Conservation (phyloP, 73 alveolate genomes). For the Uronychia binucleata region DNA sequence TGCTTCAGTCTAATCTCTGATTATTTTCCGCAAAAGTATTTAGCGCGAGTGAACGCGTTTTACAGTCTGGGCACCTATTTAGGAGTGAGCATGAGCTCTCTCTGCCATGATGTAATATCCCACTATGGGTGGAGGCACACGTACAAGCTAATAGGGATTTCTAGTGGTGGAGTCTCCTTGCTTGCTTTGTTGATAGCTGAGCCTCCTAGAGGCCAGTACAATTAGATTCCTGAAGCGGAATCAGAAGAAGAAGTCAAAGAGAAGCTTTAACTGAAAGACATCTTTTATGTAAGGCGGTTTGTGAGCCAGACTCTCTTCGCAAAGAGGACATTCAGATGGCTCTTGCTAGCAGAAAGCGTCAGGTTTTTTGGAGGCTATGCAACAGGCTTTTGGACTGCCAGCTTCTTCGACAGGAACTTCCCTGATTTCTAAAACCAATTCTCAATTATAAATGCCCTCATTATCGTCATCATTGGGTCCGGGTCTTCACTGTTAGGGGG, state of each 20-base stretch:
- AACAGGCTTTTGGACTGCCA: constrained; percentile 14
- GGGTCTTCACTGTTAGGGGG: constrained; percentile 23
- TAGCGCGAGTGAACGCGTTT: not conserved
- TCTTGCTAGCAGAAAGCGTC: not conserved
- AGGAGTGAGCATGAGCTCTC: not conserved
- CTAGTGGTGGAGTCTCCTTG: not conserved
- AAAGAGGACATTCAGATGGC: not conserved
- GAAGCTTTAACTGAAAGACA: not conserved
- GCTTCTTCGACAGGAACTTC: not conserved
- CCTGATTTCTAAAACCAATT: constrained; percentile 12
- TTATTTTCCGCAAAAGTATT: not conserved
- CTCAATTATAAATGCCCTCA: not conserved
- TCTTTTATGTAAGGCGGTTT: not conserved
- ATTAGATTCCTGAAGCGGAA: not conserved
- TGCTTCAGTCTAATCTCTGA: not conserved
- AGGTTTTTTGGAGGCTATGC: constrained; percentile 21
- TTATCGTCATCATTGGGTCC: not conserved
- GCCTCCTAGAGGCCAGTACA: not conserved
- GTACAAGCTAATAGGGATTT: not conserved
- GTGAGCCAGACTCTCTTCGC: not conserved
- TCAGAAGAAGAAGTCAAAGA: not conserved
- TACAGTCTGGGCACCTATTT: not conserved
- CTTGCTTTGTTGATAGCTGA: not conserved
- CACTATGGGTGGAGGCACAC: not conserved
- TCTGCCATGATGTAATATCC: not conserved